Evolutionary conservation across 164 flowering plant genomes (phyloP).

Genomic region (Stephania yunnanensis): DNA sequence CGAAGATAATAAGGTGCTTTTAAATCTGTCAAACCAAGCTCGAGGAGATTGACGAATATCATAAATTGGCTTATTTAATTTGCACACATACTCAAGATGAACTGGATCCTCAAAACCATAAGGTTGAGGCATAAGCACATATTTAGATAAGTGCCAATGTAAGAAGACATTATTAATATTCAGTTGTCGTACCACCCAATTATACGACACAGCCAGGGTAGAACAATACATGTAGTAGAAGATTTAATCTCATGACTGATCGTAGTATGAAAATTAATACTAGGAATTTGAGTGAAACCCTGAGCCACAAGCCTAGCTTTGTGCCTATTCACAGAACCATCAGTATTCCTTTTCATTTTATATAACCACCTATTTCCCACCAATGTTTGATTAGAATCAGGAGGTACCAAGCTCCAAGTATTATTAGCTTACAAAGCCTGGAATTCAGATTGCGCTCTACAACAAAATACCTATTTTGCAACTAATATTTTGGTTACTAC

Average conservation of each 20-base stretch:
- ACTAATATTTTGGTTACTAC: too few relatives aligned
- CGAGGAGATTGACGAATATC: background rate
- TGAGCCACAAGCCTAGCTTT: background rate
- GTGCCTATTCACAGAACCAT: background rate
- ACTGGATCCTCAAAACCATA: background rate
- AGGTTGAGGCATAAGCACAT: background rate
- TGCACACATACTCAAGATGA: background rate
- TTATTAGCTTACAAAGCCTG: background rate
- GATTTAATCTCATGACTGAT: too few relatives aligned
- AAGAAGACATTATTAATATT: background rate
- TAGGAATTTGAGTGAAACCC: background rate
- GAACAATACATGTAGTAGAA: too few relatives aligned
- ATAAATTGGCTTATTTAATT: background rate
- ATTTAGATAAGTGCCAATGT: too few relatives aligned
- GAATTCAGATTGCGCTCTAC: background rate
- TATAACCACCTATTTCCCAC: background rate
- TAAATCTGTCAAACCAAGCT: background rate
- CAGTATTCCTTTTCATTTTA: background rate
- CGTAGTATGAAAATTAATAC: too few relatives aligned
- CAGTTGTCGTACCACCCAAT: background rate
- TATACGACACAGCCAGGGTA: too few relatives aligned
- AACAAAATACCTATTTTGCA: too few relatives aligned
- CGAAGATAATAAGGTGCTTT: too few relatives aligned
- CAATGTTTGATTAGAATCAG: background rate
- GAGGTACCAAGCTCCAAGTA: too few relatives aligned